Percentiles rank a stretch among this genome's conserved stretches.
These are phyloP conservation scores for Hanseniaspora meyeri DNA, from an alignment of 805 yeast genomes.

Conservation along the genomic window DNA sequence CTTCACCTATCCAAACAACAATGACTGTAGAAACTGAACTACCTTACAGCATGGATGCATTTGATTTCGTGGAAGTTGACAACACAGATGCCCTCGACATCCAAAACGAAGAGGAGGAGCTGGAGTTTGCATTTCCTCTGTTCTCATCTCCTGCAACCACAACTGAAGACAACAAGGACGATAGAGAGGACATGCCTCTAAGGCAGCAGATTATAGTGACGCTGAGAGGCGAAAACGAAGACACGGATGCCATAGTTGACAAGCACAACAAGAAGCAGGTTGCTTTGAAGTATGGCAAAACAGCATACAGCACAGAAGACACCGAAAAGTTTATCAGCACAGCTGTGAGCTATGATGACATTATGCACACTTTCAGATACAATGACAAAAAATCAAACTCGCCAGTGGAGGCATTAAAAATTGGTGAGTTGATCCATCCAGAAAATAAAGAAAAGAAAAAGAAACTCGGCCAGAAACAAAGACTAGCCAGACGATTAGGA, in stretches of 20 bases:
- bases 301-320: background rate
- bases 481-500: conserved; percentile 22
- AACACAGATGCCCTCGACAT: background rate
- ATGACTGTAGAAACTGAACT: background rate
- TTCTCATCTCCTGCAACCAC: background rate
- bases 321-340: background rate
- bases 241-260: background rate
- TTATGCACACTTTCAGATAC: background rate
- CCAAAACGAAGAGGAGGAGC: background rate
- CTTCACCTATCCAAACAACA: too few species aligned
- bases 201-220: conserved; percentile 2
- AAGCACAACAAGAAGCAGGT: background rate
- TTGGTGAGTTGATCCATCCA: conserved; percentile 17
- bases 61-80: conserved; percentile 12
- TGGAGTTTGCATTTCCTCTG: conserved; percentile 12
- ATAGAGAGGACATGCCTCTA: background rate
- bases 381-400: conserved; percentile 11
- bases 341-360: background rate
- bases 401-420: conserved; percentile 16
- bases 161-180: background rate
- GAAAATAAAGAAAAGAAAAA: conserved; percentile 16
- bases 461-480: conserved; percentile 27
- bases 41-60: background rate
- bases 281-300: background rate
- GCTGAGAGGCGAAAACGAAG: conserved; percentile 7